A percentile compares a stretch with the other conserved stretches of the same genome.
Conservation (phyloP, 805 yeast genomes). For the Cyberlindnera veronae region DNA sequence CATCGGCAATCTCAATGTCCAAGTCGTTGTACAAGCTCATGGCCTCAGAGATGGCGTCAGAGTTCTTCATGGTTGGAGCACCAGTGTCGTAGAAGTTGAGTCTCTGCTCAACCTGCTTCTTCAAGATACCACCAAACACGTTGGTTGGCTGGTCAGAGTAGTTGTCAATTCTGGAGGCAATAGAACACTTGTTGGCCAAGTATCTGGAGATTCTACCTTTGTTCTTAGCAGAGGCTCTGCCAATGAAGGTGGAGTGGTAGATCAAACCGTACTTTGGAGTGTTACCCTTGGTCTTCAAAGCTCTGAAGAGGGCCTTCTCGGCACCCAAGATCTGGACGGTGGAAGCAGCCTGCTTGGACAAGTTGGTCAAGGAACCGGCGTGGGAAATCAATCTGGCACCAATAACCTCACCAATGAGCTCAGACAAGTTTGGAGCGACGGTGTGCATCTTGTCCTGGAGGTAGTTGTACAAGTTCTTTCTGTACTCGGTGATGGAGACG, state of each 20-base stretch:
- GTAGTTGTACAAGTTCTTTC: constrained; percentile 78
- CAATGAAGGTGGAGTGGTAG: constrained; percentile 94
- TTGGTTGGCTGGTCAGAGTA: constrained; percentile 92
- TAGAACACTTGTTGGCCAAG: constrained; percentile 97
- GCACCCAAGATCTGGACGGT: constrained; percentile 99
- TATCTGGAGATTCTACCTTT: constrained; percentile 99
- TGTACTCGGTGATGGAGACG: constrained; percentile 86
- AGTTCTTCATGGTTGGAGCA: constrained; percentile 92
- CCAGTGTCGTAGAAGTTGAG: constrained; percentile 95
- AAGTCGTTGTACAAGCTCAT: constrained; percentile 56
- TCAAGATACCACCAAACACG: constrained; percentile 85
- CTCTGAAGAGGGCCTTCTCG: constrained; percentile 98
- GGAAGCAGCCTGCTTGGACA: constrained; percentile 98
- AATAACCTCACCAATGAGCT: constrained; percentile 96
- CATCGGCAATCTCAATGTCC: constrained; percentile 41
- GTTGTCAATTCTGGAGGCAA: constrained; percentile 97
- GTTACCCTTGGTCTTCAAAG: constrained; percentile 96
- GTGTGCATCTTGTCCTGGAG: constrained; percentile 94
- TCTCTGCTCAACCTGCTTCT: constrained; percentile 97
- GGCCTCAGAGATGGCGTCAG: constrained; percentile 92
- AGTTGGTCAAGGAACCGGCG: constrained; percentile 94
- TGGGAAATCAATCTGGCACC: constrained; percentile 98
- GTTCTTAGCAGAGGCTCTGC: constrained; percentile 95
- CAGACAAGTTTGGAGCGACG: constrained; percentile 96
- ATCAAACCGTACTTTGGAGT: constrained; percentile 98